These are phyloP conservation scores for Graphilbum sp. DNA, from an alignment of 2,329 filamentous ascomycete species.

Conservation along the genomic window DNA sequence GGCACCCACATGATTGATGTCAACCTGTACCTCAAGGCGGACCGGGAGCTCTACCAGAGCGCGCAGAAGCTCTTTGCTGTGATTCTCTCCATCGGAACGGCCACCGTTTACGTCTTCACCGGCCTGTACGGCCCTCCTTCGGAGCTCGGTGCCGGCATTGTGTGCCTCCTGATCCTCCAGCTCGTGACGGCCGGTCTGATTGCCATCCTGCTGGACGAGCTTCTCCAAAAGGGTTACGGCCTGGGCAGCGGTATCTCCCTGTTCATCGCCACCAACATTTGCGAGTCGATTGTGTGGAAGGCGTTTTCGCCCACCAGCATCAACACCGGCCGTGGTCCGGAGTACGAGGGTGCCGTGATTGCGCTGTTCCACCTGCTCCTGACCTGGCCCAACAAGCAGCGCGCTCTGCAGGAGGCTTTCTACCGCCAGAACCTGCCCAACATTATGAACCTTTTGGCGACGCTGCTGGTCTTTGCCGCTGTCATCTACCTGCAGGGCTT, in stretches of 20 bases:
- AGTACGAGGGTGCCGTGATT: constrained; percentile 97
- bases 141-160: constrained; percentile 93
- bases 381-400: constrained; percentile 99
- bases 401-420: constrained; percentile 95
- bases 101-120: constrained; percentile 95
- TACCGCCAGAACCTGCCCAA: constrained; percentile 99
- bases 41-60: constrained; percentile 98
- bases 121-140: constrained; percentile 94
- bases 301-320: constrained; percentile 98
- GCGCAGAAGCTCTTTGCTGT: constrained; percentile 98
- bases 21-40: constrained; percentile 99
- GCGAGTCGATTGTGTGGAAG: constrained; percentile 99
- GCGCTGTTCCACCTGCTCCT: constrained; percentile 94
- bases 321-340: constrained; percentile 96
- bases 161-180: constrained; percentile 95
- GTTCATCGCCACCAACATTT: constrained; percentile 99
- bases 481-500: constrained; percentile 99
- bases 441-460: constrained; percentile 96
- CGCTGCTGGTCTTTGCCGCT: constrained; percentile 80
- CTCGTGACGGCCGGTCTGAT: constrained; percentile 95
- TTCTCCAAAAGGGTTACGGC: constrained; percentile 98
- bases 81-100: constrained; percentile 92
- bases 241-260: constrained; percentile 97
- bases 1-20: constrained; percentile 99
- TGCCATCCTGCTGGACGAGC: constrained; percentile 96